Evolutionary conservation across 345 rosid genomes (phyloP).

Genomic region (Salix koriyanagi): DNA sequence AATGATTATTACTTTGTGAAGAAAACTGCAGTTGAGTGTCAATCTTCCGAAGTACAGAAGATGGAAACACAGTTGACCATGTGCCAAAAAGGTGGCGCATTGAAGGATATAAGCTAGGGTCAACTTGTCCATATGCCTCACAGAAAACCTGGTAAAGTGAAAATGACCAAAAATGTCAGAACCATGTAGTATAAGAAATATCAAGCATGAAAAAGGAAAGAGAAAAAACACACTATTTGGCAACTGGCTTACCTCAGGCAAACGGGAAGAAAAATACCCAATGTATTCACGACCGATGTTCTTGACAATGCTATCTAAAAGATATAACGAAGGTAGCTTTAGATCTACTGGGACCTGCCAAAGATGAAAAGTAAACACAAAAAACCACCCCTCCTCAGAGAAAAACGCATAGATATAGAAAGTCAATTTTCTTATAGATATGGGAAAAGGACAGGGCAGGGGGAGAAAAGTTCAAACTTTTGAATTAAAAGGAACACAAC

Average conservation of each 20-base stretch:
- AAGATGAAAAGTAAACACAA: background rate
- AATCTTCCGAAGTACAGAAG: conserved; percentile 62
- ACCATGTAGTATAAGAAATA: background rate
- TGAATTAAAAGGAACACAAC: background rate
- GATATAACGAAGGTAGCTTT: conserved; percentile 84
- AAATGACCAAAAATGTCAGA: background rate
- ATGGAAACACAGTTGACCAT: conserved; percentile 84
- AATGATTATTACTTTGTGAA: conserved; percentile 41
- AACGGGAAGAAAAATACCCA: conserved; percentile 65
- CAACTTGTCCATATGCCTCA: conserved; percentile 73
- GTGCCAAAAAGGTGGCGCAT: conserved; percentile 97
- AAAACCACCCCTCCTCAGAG: background rate
- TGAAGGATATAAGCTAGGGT: conserved; percentile 58
- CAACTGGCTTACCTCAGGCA: conserved; percentile 79
- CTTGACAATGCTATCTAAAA: conserved; percentile 95
- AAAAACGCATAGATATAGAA: background rate
- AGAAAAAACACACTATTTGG: background rate
- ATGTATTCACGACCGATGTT: conserved; percentile 84
- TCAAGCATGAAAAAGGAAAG: background rate
- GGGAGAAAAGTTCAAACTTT: background rate
- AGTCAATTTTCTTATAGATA: background rate
- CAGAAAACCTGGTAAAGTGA: conserved; percentile 61
- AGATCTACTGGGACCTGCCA: conserved; percentile 85
- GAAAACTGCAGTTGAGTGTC: conserved; percentile 65
- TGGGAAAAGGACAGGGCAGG: background rate